Evolutionary conservation across 1,284 basidiomycete species (phyloP).

Genomic region (Irpex sp.): DNA sequence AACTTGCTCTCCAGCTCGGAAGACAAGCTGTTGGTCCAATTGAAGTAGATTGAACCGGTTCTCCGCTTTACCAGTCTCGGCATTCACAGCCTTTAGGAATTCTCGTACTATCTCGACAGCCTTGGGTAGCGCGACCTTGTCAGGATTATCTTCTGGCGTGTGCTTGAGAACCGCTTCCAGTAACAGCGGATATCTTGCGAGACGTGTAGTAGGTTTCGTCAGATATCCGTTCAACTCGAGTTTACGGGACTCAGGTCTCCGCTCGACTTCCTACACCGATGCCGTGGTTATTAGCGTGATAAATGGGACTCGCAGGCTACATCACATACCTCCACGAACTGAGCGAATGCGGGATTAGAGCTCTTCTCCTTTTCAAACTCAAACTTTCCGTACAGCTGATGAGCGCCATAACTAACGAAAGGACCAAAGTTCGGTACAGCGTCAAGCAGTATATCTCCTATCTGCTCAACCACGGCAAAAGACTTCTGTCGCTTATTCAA

Average conservation of each 20-base stretch:
- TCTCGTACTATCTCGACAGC: slow-evolving; percentile 80
- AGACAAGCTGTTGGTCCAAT: slow-evolving; percentile 85
- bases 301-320: not conserved
- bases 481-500: slow-evolving; percentile 95
- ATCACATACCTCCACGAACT: slow-evolving; percentile 83
- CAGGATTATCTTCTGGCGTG: slow-evolving; percentile 88
- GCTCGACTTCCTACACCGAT: slow-evolving; percentile 72
- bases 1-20: slow-evolving; percentile 82
- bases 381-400: slow-evolving; percentile 97
- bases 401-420: slow-evolving; percentile 94
- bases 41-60: slow-evolving; percentile 92
- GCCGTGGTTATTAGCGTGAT: not conserved
- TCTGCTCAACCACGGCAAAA: slow-evolving; percentile 87
- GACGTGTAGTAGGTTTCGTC: slow-evolving; percentile 96
- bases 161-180: slow-evolving; percentile 93
- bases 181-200: slow-evolving; percentile 93
- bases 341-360: slow-evolving; percentile 89
- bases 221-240: slow-evolving; percentile 97
- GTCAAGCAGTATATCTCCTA: slow-evolving; percentile 92
- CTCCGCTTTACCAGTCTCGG: slow-evolving; percentile 89
- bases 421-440: slow-evolving; percentile 86
- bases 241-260: slow-evolving; percentile 92
- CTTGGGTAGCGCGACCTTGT: slow-evolving; percentile 79
- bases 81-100: slow-evolving; percentile 87
- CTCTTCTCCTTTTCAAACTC: slow-evolving; percentile 99